phyloP scores from a whole-genome alignment of 352 stramenopile genomes.

The Discostella stelligera region DNA sequence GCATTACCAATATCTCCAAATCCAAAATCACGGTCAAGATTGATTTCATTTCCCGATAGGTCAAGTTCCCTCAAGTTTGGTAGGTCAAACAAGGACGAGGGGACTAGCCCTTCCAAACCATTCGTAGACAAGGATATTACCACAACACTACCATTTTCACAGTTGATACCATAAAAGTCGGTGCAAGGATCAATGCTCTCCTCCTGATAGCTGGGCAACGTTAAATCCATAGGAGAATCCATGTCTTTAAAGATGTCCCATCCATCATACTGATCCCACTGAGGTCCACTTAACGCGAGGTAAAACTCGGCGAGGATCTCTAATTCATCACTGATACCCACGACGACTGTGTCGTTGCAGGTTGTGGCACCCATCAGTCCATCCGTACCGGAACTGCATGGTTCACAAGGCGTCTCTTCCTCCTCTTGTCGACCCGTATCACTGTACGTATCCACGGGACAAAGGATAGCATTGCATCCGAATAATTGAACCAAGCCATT shows the following conservation, averaged over 20 bases:
- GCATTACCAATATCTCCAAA: conserved; percentile 59
- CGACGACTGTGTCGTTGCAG: conserved; percentile 23
- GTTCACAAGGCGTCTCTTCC: conserved; percentile 45
- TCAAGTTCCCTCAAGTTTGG: conserved; percentile 44
- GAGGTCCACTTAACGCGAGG: conserved; percentile 39
- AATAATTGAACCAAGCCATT: conserved; percentile 67
- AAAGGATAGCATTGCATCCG: conserved; percentile 79
- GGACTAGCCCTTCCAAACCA: conserved; percentile 52
- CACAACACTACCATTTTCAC: conserved; percentile 25
- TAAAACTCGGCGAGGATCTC: conserved; percentile 70
- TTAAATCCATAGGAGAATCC: conserved; percentile 46
- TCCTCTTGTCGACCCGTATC: conserved; percentile 56
- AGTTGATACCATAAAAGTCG: conserved; percentile 49
- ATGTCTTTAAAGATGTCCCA: conserved; percentile 56
- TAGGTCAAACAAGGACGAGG: conserved; percentile 49
- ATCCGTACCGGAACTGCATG: conserved; percentile 47
- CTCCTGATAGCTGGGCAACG: conserved; percentile 39
- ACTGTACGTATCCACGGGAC: conserved; percentile 59
- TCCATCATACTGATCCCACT: conserved; percentile 54
- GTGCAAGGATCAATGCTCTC: conserved; percentile 39
- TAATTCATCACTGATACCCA: conserved; percentile 22
- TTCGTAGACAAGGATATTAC: conserved; percentile 39
- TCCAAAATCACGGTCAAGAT: conserved; percentile 49
- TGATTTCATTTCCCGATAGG: conserved; percentile 54
- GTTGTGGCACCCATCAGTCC: conserved; percentile 32